phyloP scores from a whole-genome alignment of 441 rosid species.

The Dalechampia spathulata region DNA sequence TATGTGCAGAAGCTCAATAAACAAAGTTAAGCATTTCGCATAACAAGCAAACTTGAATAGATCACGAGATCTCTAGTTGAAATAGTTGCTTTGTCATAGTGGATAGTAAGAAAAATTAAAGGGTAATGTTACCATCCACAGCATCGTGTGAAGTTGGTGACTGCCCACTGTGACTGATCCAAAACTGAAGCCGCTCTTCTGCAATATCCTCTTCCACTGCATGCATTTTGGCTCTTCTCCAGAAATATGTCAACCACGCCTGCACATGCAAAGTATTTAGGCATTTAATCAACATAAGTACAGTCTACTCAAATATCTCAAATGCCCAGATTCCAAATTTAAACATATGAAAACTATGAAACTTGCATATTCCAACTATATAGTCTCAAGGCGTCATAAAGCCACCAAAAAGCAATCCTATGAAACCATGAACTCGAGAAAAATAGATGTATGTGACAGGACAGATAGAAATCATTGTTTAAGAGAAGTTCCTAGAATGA shows the following conservation, averaged over 20 bases:
- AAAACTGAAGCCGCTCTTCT: slow-evolving; percentile 73
- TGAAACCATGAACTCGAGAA: background rate
- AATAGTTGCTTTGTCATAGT: background rate
- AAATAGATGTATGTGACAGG: background rate
- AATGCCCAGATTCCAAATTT: too few species aligned
- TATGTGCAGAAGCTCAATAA: too few species aligned
- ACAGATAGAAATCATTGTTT: background rate
- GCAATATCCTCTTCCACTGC: slow-evolving; percentile 90
- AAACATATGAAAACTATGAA: too few species aligned
- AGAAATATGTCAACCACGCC: slow-evolving; percentile 94
- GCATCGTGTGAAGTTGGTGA: slow-evolving; percentile 70
- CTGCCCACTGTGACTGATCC: slow-evolving; percentile 66
- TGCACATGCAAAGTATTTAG: slow-evolving; percentile 19
- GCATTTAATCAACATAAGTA: background rate
- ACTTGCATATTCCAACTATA: background rate
- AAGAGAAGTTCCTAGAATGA: background rate
- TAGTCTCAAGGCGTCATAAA: background rate
- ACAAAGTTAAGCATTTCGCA: too few species aligned
- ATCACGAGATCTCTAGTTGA: background rate
- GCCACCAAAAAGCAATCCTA: background rate
- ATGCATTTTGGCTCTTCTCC: slow-evolving; percentile 84
- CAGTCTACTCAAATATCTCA: too few species aligned
- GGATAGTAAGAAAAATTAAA: background rate
- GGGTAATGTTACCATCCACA: slow-evolving; percentile 56
- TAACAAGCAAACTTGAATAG: too few species aligned